A percentile compares a stretch with the other conserved stretches of the same genome.
Conservation (phyloP, 306 rosid genomes). For the cucumber (Cucumis sativus) region DNA sequence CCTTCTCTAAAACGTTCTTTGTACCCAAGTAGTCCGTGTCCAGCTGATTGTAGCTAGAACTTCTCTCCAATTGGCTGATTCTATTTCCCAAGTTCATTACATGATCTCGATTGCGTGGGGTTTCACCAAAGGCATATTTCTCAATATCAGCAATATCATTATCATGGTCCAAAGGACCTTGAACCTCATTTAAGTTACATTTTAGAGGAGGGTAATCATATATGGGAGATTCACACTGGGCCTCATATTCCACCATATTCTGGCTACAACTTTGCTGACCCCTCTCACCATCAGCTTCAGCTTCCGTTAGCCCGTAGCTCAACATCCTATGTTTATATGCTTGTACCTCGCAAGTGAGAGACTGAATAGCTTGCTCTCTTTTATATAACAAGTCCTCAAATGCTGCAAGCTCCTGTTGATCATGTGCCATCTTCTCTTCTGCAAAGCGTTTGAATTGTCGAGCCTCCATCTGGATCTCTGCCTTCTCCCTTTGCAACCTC, state of each 20-base stretch:
- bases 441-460: slow-evolving; percentile 84
- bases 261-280: slow-evolving; percentile 11
- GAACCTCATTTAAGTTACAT: slow-evolving; percentile 47
- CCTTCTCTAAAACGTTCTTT: slow-evolving; percentile 60
- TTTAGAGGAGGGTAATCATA: slow-evolving; percentile 78
- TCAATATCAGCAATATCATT: slow-evolving; percentile 58
- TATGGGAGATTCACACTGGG: slow-evolving; percentile 40
- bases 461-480: slow-evolving; percentile 93
- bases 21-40: slow-evolving; percentile 55
- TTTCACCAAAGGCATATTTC: slow-evolving; percentile 84
- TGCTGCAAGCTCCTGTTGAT: slow-evolving; percentile 60
- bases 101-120: slow-evolving; percentile 44
- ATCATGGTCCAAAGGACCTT: slow-evolving; percentile 32
- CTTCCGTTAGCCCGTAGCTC: slow-evolving; percentile 75
- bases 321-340: slow-evolving; percentile 88
- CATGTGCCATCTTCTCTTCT: slow-evolving; percentile 89
- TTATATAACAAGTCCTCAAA: slow-evolving; percentile 81
- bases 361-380: slow-evolving; percentile 75
- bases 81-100: slow-evolving; percentile 67
- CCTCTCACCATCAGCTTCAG: slow-evolving; percentile 47
- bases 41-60: slow-evolving; percentile 41
- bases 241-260: slow-evolving; percentile 26
- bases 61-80: slow-evolving; percentile 68
- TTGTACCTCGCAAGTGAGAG: slow-evolving; percentile 89
- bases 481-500: slow-evolving; percentile 98